Evolutionary conservation across 2,329 filamentous ascomycete species (phyloP), one percentile per base, ranked within the genome.

Genomic region (Curvularia eragrostidis): DNA sequence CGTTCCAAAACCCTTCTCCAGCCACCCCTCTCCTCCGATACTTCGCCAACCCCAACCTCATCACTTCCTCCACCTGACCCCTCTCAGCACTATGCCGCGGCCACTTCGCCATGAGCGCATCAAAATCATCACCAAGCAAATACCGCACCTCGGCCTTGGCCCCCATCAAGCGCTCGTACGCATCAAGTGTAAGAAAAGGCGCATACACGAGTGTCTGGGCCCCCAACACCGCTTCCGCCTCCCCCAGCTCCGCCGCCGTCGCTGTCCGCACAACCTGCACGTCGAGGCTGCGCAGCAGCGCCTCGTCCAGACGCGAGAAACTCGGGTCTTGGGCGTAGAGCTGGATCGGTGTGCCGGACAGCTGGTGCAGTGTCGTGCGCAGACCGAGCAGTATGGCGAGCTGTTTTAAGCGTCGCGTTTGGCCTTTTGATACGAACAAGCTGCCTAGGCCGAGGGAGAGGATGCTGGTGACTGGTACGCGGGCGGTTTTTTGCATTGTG

Each of bases 361-460:
- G 19, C 1, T n/a, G 19, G 1, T 24, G 21, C 2, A 42, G 5
- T 23, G 19, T 23, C 21, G 13, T 21, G 39, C 39, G 39, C 5
- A 42, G 10, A 1, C 9, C 39, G 26, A 52, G 13, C 18, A 19
- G 54, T 19, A 73, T 64, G 30, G 66, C 54, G 18, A 75, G 63
- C 62, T 73, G 70, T 49, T 75, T 75, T 18, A 72, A 38, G 8
- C 69, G 54, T 12, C 71, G 58, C 2, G 61, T 49, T 48, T 71
- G 68, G n/a, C 64, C 66, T 59, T 59, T 66, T 15, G 43, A 39
- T 3, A 49, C 59, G 8, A 49, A 43, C 6, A 68, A 56, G 21
- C 60, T 63, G 5, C 67, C 67, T 1, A 68, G 60, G 3, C 67
- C 67, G 6, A 68, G 64, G 2, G 66, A 70, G 15, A 70, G 54